A percentile compares a stretch with the other conserved stretches of the same genome.
phyloP scores from a whole-genome alignment of 176 grass and related monocot species.

The Bolboschoenus planiculmis region DNA sequence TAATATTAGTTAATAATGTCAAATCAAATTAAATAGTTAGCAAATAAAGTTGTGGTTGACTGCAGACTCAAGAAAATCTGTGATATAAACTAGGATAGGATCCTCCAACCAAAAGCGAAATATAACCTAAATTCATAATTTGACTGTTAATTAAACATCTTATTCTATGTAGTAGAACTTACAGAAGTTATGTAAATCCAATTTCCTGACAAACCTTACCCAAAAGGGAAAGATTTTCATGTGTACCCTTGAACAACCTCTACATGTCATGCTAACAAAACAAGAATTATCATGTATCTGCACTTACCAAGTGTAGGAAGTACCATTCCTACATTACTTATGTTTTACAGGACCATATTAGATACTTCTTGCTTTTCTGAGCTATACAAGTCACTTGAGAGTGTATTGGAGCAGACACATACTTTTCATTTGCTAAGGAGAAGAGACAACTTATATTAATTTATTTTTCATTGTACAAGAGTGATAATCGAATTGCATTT shows the following conservation, averaged over 20 bases:
- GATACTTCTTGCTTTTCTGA: neutral
- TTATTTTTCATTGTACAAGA: conserved; percentile 2
- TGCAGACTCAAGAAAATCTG: neutral
- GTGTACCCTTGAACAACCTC: neutral
- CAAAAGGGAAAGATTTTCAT: neutral
- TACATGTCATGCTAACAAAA: neutral
- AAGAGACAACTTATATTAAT: neutral
- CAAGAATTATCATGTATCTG: neutral
- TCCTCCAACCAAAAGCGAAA: neutral
- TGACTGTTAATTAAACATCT: neutral
- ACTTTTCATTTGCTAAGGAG: neutral
- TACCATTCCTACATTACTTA: neutral
- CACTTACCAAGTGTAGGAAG: neutral
- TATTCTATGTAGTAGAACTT: neutral
- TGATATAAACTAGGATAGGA: neutral
- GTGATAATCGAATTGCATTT: conserved; percentile 55
- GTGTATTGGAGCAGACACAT: neutral
- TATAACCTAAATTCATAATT: neutral
- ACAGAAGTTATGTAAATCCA: neutral
- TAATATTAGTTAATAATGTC: neutral
- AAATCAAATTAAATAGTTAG: neutral
- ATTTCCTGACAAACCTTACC: neutral
- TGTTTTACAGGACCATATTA: neutral
- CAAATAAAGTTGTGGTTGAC: neutral
- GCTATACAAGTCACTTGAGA: neutral